phyloP scores from a whole-genome alignment of 306 rosid genomes.

The Malus sylvestris region DNA sequence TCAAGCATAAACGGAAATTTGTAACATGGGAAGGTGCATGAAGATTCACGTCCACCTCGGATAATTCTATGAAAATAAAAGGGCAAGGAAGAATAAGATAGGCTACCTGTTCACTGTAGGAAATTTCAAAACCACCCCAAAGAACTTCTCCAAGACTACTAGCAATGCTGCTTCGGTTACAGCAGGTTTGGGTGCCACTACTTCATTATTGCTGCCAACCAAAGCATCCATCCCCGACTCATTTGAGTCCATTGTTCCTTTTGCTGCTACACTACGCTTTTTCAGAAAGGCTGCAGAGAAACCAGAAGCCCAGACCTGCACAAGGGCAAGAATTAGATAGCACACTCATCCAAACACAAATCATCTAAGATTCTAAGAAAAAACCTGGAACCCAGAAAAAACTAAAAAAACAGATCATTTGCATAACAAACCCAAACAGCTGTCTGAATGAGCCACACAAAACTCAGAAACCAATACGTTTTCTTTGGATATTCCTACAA shows the following conservation, averaged over 20 bases:
- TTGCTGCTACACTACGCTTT: constrained; percentile 78
- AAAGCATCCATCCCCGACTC: constrained; percentile 39
- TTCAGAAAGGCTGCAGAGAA: constrained; percentile 95
- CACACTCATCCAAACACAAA: neutral
- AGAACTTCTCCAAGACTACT: constrained; percentile 59
- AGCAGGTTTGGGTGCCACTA: constrained; percentile 56
- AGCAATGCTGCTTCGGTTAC: constrained; percentile 74
- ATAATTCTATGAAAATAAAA: constrained; percentile 45
- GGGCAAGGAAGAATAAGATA: neutral
- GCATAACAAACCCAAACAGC: neutral
- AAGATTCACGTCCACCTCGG: constrained; percentile 64
- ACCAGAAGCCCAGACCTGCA: constrained; percentile 97
- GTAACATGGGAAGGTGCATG: constrained; percentile 8
- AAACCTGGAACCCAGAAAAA: neutral
- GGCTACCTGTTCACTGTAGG: constrained; percentile 83
- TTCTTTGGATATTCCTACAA: neutral
- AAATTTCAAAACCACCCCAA: constrained; percentile 67
- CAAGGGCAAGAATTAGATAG: constrained; percentile 12
- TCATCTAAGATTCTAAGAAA: neutral
- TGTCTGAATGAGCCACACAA: neutral
- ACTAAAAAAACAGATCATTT: neutral
- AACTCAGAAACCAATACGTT: neutral
- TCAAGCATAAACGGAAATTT: neutral
- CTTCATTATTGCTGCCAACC: constrained; percentile 24
- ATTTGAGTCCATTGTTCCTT: constrained; percentile 36